A percentile compares a stretch with the other conserved stretches of the same genome.
Conservation (phyloP, 2,329 filamentous ascomycete species). For the Lasiodiplodia gonubiensis region DNA sequence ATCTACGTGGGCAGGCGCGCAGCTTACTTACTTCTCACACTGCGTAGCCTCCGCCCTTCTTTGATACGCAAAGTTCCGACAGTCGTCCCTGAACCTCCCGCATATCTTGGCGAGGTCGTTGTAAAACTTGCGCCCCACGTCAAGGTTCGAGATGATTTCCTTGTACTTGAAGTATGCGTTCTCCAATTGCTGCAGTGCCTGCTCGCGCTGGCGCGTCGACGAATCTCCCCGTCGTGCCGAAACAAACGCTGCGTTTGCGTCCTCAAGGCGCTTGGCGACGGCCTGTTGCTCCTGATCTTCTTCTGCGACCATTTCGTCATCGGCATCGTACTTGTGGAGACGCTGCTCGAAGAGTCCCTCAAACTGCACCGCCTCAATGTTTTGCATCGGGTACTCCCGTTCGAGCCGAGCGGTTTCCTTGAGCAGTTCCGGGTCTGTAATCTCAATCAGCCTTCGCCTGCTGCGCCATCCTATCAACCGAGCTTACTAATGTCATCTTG, state of each 20-base stretch:
- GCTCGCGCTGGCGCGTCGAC: constrained; percentile 75
- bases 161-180: constrained; percentile 96
- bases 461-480: constrained; percentile 9
- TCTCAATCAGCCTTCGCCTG: constrained; percentile 2
- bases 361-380: constrained; percentile 86
- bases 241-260: constrained; percentile 80
- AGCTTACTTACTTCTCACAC: constrained; percentile 62
- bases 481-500: constrained; percentile 80
- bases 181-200: constrained; percentile 84
- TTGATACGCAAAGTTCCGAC: constrained; percentile 77
- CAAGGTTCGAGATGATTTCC: constrained; percentile 89
- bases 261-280: constrained; percentile 70
- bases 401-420: constrained; percentile 84
- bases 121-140: constrained; percentile 93
- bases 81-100: constrained; percentile 80
- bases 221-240: constrained; percentile 71
- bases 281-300: constrained; percentile 79
- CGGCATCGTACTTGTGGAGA: constrained; percentile 79
- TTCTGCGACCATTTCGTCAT: constrained; percentile 71
- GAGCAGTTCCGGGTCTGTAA: constrained; percentile 72
- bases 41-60: constrained; percentile 79
- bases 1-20: neutral
- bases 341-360: constrained; percentile 87
- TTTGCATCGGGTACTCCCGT: constrained; percentile 81
- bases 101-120: constrained; percentile 93